Conservation (phyloP, 192 early-diverging fungal genomes). For the Funneliformis mosseae region DNA sequence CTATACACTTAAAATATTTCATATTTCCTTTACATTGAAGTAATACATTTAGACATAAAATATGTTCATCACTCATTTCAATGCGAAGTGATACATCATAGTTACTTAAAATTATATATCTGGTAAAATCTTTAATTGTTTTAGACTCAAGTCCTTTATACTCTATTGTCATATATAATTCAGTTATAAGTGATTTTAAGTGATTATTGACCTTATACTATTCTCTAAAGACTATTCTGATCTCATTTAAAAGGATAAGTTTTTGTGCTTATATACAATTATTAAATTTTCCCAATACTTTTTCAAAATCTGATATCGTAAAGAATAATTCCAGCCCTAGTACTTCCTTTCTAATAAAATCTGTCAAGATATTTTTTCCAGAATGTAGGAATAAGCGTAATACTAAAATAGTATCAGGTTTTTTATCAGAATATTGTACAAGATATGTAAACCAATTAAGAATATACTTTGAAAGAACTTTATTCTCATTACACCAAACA, state of each 20-base stretch:
- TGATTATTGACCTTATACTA: neutral
- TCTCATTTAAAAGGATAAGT: neutral
- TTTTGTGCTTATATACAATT: conserved; percentile 7
- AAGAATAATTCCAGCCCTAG: neutral
- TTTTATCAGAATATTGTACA: too few relatives aligned
- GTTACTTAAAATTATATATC: conserved; percentile 21
- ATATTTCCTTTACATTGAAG: neutral
- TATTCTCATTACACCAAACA: too few relatives aligned
- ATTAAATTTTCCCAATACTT: conserved; percentile 23
- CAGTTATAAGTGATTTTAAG: too few relatives aligned
- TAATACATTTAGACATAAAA: neutral
- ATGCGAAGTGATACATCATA: conserved; percentile 2
- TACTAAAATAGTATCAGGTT: too few relatives aligned
- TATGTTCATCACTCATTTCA: conserved; percentile 21
- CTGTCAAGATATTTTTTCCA: conserved; percentile 18
- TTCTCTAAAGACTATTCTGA: neutral
- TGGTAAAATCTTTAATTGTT: neutral
- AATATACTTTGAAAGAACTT: too few relatives aligned
- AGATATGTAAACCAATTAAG: too few relatives aligned
- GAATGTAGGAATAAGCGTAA: too few relatives aligned
- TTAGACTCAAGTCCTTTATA: too few relatives aligned
- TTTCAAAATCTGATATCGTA: conserved; percentile 17
- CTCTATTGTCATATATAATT: too few relatives aligned
- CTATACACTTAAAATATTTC: too few relatives aligned
- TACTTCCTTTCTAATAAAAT: conserved; percentile 16